Conservation (phyloP, 805 yeast genomes). For the Cyberlindnera suaveolens region DNA sequence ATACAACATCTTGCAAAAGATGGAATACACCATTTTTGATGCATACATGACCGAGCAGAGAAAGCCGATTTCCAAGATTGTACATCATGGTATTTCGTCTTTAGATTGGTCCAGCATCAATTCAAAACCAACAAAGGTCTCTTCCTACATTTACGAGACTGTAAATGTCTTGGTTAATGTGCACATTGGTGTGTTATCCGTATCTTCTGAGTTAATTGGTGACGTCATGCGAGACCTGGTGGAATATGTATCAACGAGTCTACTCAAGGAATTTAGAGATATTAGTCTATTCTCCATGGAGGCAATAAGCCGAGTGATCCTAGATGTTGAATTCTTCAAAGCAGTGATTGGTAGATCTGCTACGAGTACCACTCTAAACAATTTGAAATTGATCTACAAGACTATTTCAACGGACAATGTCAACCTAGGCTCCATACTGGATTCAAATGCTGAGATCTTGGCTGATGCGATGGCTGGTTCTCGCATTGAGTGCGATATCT, state of each 20-base stretch:
- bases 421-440: constrained; percentile 2
- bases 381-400: constrained; percentile 20
- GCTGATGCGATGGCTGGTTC: constrained; percentile 16
- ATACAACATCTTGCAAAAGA: constrained; percentile 36
- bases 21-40: constrained; percentile 49
- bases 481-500: constrained; percentile 18
- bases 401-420: constrained; percentile 10
- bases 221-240: constrained; percentile 40
- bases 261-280: constrained; percentile 34
- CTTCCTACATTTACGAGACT: constrained; percentile 43
- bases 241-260: constrained; percentile 31
- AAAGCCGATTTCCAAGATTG: constrained; percentile 34
- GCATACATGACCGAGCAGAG: constrained; percentile 43
- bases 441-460: constrained; percentile 10
- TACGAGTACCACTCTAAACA: constrained; percentile 9
- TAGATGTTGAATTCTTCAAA: constrained; percentile 49
- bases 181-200: constrained; percentile 43
- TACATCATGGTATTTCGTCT: constrained; percentile 33
- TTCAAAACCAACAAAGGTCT: constrained; percentile 32
- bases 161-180: constrained; percentile 43
- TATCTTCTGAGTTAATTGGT: constrained; percentile 40
- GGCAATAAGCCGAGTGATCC: constrained; percentile 44
- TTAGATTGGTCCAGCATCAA: constrained; percentile 37
- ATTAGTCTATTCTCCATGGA: constrained; percentile 39
- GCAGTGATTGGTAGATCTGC: constrained; percentile 20